Evolutionary conservation across 257 asterid genomes (phyloP).

Genomic region (Solanum boliviense): DNA sequence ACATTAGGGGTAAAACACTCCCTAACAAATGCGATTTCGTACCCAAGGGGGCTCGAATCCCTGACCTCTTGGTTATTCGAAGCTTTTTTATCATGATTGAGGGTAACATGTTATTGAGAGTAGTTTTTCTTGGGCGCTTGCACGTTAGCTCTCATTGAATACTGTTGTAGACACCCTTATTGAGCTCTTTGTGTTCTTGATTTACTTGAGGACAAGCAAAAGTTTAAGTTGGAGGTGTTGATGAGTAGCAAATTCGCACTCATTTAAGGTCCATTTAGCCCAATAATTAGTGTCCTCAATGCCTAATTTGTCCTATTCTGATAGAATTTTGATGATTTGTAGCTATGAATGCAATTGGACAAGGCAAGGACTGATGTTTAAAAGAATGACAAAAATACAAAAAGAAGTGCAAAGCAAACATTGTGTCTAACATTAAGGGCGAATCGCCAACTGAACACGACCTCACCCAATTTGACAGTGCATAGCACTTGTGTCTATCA

Average conservation of each 20-base stretch:
- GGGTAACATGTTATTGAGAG: neutral
- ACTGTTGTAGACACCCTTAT: neutral
- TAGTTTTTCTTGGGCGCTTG: neutral
- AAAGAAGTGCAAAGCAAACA: neutral
- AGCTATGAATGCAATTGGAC: neutral
- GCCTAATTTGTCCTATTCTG: neutral
- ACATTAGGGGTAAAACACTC: too few species aligned
- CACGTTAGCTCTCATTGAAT: neutral
- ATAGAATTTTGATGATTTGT: neutral
- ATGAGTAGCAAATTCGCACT: neutral
- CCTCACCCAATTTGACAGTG: neutral
- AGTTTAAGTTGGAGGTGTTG: neutral
- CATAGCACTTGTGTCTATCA: neutral
- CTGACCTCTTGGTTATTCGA: too few species aligned
- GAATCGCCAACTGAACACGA: too few species aligned
- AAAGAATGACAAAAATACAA: neutral
- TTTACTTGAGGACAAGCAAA: neutral
- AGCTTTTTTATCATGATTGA: neutral
- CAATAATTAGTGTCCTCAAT: neutral
- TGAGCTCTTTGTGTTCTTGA: neutral
- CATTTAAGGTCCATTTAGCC: neutral
- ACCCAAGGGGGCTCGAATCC: too few species aligned
- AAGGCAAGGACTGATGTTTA: neutral
- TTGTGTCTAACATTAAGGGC: neutral
- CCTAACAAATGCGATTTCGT: too few species aligned